A percentile compares a stretch with the other conserved stretches of the same genome.
These are phyloP conservation scores for Zasmidium cellare DNA, from an alignment of 2,329 filamentous ascomycete species.

Conservation along the genomic window DNA sequence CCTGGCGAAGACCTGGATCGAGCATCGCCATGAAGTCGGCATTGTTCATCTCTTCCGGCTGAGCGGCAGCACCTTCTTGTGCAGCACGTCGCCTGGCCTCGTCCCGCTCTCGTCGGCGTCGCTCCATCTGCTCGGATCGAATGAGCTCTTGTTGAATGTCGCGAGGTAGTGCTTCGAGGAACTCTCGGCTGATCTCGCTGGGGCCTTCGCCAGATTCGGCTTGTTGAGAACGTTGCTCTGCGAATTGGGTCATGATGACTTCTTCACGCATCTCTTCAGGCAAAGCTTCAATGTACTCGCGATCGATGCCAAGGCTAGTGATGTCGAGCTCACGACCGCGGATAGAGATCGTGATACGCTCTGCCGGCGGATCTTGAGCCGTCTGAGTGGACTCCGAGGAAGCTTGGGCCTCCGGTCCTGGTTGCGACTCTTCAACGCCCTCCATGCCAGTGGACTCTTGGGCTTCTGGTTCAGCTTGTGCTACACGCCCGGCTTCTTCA, in stretches of 20 bases:
- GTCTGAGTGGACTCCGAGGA: slow-evolving; percentile 43
- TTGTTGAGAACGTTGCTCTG: slow-evolving; percentile 77
- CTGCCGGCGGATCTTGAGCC: slow-evolving; percentile 43
- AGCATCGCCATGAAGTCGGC: slow-evolving; percentile 91
- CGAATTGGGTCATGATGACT: slow-evolving; percentile 88
- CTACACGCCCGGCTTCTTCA: slow-evolving; percentile 28
- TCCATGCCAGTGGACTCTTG: slow-evolving; percentile 60
- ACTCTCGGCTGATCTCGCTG: slow-evolving; percentile 86
- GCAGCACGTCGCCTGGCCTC: slow-evolving; percentile 67
- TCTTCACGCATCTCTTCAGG: slow-evolving; percentile 95
- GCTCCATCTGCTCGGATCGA: slow-evolving; percentile 84
- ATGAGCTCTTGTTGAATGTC: slow-evolving; percentile 89
- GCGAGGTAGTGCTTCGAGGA: slow-evolving; percentile 85
- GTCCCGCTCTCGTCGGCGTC: slow-evolving; percentile 83
- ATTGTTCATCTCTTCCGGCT: slow-evolving; percentile 79
- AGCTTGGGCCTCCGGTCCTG: slow-evolving; percentile 32
- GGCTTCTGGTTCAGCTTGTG: slow-evolving; percentile 41
- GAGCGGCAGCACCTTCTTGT: slow-evolving; percentile 50
- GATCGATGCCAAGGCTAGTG: slow-evolving; percentile 89
- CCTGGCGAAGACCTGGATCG: slow-evolving; percentile 77
- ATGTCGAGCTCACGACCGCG: slow-evolving; percentile 88
- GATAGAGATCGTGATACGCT: slow-evolving; percentile 77
- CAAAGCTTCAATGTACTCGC: slow-evolving; percentile 93
- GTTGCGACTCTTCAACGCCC: slow-evolving; percentile 63
- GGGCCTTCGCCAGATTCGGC: slow-evolving; percentile 70